Evolutionary conservation across 108 stramenopile species (phyloP).

Genomic region (Discostella pseudostelligera): DNA sequence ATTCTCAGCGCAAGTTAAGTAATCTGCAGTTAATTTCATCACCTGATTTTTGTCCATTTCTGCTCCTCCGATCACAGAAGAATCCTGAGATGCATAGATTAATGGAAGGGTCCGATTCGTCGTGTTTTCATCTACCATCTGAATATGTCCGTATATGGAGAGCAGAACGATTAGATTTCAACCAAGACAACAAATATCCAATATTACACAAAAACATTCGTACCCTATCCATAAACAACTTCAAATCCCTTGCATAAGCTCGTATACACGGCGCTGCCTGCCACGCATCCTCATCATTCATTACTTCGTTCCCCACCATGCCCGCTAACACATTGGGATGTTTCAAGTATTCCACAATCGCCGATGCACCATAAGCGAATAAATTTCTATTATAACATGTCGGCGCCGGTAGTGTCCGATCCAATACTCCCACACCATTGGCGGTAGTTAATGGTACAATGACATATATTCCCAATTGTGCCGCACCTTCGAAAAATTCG

Average conservation of each 20-base stretch:
- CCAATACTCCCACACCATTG: slow-evolving; percentile 48
- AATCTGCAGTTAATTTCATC: slow-evolving; percentile 52
- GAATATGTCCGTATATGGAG: no score
- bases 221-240: slow-evolving; percentile 30
- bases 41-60: slow-evolving; percentile 26
- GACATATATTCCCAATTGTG: slow-evolving; percentile 58
- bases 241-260: slow-evolving; percentile 54
- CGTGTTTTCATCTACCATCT: slow-evolving; percentile 19
- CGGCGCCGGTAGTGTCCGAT: slow-evolving; percentile 45
- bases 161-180: no score
- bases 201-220: neutral
- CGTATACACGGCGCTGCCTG: slow-evolving; percentile 56
- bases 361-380: slow-evolving; percentile 45
- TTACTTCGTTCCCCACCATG: slow-evolving; percentile 69
- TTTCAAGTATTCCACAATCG: slow-evolving; percentile 27
- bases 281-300: slow-evolving; percentile 53
- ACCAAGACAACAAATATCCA: no score
- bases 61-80: slow-evolving; percentile 37
- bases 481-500: slow-evolving; percentile 53
- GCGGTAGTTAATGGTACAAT: slow-evolving; percentile 59
- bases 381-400: slow-evolving; percentile 45
- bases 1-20: slow-evolving; percentile 44
- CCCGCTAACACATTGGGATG: slow-evolving; percentile 63
- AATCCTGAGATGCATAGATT: slow-evolving; percentile 64
- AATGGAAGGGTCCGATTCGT: slow-evolving; percentile 36